These are phyloP conservation scores for Mycena polygramma DNA, from an alignment of 768 basidiomycete species.

Conservation along the genomic window DNA sequence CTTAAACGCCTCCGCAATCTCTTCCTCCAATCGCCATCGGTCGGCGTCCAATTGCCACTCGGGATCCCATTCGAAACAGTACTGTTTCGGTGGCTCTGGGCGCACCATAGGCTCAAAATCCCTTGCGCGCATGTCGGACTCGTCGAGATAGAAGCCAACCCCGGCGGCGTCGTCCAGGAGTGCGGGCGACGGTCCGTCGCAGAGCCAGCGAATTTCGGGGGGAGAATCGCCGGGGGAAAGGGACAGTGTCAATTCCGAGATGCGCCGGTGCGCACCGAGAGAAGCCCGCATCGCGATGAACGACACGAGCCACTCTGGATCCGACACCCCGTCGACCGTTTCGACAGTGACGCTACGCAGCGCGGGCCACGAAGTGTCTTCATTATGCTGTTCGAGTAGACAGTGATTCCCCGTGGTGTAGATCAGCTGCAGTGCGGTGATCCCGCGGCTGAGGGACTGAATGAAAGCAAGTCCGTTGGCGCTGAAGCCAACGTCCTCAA, in stretches of 20 bases:
- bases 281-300: constrained; percentile 1
- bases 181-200: constrained; percentile 4
- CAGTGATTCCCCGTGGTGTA: constrained; percentile 6
- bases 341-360: neutral
- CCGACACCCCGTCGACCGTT: neutral
- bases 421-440: constrained; percentile 9
- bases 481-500: constrained; percentile 13
- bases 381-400: neutral
- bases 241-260: neutral
- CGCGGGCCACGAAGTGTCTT: constrained; percentile 4
- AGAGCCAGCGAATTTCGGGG: neutral
- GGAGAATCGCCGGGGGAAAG: neutral
- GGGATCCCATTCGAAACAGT: no score
- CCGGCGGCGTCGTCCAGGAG: constrained; percentile 4
- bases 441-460: constrained; percentile 3
- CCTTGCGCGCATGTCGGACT: neutral
- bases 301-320: neutral
- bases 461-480: constrained; percentile 6
- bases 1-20: constrained; percentile 2
- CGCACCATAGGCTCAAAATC: constrained; percentile 10
- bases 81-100: no score
- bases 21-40: neutral
- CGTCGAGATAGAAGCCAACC: constrained; percentile 1
- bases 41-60: neutral
- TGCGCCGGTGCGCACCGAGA: no score